Base-by-base conservation (phyloP, 306 rosid species). In the Prunus campanulata region DNA sequence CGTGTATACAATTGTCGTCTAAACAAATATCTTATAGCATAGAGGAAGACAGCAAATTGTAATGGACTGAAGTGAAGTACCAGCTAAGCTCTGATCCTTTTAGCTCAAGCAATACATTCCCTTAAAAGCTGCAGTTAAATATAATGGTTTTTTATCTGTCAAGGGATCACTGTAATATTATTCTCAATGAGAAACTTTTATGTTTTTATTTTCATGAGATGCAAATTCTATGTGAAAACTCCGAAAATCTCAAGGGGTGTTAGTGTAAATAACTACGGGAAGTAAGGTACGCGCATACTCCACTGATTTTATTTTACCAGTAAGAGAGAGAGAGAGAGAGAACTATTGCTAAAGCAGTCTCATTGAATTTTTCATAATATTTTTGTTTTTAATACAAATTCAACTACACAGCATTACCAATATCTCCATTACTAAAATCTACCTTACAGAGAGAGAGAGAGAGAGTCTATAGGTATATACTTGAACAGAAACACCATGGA, bases 81-180 rank as follows among this genome's bases (percentile, higher is more conserved):
- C 63, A 57, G 75, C 67, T 71, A n/a, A 64, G 75, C 67, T 71
- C n/a, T n/a, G 32, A 59, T 74, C 22, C 85, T 66, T 86, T 46
- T 0, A 30, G 76, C 46, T 60, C 42, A 70, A 82, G 82, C 81
- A 79, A 66, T 54, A 42, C 74, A 77, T 68, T 76, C 70, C 47
- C 47, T 54, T 42, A 56, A 55, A 81, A 9, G 60, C 20, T 25
- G 35, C 74, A 29, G 25, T 46, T 59, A 25, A 70, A 54, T 32
- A 68, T 67, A 51, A 50, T 47, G 4, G 11, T 32, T 29, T 70
- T 19, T 39, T 0, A 47, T n/a, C 25, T 3, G 50, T 15, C 61
- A 60, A 77, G 16, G 62, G 61, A 77, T 60, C 11, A 35, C 44
- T 39, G 44, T 39, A 39, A 39, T 39, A 39, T 39, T 39, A 39